phyloP scores from a whole-genome alignment of 1,139 yeast genomes.

The Pichia sp. region DNA sequence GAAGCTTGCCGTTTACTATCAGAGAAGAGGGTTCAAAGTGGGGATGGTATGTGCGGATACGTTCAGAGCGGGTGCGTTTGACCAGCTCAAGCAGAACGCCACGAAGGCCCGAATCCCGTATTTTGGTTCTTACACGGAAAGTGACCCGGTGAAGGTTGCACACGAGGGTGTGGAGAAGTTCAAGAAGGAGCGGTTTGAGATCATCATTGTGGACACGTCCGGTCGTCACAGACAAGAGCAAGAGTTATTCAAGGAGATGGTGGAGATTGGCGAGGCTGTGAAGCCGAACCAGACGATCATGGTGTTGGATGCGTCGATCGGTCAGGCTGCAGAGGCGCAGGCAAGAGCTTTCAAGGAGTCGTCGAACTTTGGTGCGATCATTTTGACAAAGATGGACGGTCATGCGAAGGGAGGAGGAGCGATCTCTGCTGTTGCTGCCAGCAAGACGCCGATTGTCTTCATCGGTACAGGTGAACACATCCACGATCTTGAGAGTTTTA shows the following conservation, averaged over 20 bases:
- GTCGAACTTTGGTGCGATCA: conserved; percentile 90
- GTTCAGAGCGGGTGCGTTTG: conserved; percentile 99
- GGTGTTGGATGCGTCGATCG: conserved; percentile 97
- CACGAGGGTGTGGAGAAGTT: conserved; percentile 88
- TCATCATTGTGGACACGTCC: conserved; percentile 94
- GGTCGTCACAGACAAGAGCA: conserved; percentile 97
- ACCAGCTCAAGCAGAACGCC: conserved; percentile 95
- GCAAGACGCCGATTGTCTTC: conserved; percentile 91
- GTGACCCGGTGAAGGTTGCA: conserved; percentile 92
- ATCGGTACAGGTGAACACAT: conserved; percentile 99
- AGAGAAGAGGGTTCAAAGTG: conserved; percentile 87
- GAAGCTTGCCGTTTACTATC: conserved; percentile 89
- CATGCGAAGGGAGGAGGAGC: conserved; percentile 99
- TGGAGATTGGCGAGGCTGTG: conserved; percentile 82
- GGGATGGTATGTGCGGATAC: conserved; percentile 99
- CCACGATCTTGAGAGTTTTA: conserved; percentile 85
- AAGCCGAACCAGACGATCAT: conserved; percentile 91
- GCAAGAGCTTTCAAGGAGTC: conserved; percentile 92
- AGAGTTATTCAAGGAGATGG: conserved; percentile 89
- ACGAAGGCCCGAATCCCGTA: conserved; percentile 91
- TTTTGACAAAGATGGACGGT: conserved; percentile 96
- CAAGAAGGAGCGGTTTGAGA: conserved; percentile 85
- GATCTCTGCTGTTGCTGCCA: conserved; percentile 96
- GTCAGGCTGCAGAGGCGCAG: conserved; percentile 97
- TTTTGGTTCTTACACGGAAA: conserved; percentile 92